A percentile compares a stretch with the other conserved stretches of the same genome.
phyloP scores from a whole-genome alignment of 345 rosid genomes.

The Populus deltoides region DNA sequence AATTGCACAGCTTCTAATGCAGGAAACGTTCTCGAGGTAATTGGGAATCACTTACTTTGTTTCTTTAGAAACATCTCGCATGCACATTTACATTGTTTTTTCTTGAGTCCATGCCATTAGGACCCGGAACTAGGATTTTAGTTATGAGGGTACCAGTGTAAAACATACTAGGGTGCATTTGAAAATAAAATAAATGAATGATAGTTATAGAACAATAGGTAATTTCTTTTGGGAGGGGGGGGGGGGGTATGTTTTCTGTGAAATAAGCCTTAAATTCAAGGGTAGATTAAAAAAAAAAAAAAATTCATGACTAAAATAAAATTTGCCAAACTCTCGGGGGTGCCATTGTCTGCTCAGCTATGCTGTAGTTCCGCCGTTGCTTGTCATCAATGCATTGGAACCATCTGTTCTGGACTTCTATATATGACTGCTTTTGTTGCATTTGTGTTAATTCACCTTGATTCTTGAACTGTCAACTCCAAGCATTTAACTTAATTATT shows the following conservation, averaged over 20 bases:
- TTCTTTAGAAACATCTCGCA: background rate
- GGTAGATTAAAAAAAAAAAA: background rate
- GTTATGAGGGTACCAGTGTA: background rate
- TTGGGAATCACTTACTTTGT: background rate
- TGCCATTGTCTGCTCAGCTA: background rate
- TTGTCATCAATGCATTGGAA: background rate
- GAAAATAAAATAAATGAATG: background rate
- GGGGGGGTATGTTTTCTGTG: background rate
- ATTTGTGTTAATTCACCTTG: background rate
- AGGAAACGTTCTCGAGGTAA: conserved; percentile 87
- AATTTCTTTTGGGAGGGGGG: background rate
- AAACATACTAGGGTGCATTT: background rate
- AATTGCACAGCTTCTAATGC: conserved; percentile 73
- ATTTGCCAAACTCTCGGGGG: background rate
- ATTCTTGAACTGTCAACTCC: background rate
- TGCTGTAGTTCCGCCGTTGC: background rate
- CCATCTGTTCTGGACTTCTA: background rate
- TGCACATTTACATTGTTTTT: background rate
- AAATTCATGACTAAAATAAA: background rate
- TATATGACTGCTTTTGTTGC: background rate
- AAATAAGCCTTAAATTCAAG: background rate
- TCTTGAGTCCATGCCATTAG: background rate
- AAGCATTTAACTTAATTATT: background rate
- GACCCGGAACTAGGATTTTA: background rate
- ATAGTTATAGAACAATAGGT: background rate